These are phyloP conservation scores for Drechslerella dactyloides DNA, from an alignment of 2,329 filamentous ascomycete species.

Conservation along the genomic window DNA sequence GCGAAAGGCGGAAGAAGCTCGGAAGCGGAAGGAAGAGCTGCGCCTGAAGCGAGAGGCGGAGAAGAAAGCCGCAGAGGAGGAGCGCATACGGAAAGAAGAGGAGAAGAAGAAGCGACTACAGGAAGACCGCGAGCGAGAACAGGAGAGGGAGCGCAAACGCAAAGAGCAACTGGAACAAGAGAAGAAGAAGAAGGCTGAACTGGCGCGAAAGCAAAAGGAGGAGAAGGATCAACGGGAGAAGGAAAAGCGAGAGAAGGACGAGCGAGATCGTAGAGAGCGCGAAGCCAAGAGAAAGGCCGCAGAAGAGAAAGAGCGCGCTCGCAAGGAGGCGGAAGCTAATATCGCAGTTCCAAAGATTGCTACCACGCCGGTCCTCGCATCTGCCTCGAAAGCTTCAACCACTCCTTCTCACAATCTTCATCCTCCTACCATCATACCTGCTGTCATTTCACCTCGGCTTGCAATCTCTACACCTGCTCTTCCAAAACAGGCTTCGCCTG, in stretches of 20 bases:
- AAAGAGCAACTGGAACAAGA: conserved; percentile 80
- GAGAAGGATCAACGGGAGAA: conserved; percentile 71
- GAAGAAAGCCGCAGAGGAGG: conserved; percentile 88
- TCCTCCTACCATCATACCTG: conserved; percentile 60
- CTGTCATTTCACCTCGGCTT: conserved; percentile 74
- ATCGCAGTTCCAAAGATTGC: conserved; percentile 61
- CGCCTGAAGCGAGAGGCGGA: conserved; percentile 89
- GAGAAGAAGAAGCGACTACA: conserved; percentile 79
- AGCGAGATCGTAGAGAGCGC: conserved; percentile 69
- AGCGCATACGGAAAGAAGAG: conserved; percentile 80
- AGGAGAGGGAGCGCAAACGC: conserved; percentile 81
- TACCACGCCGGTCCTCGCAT: conserved; percentile 66
- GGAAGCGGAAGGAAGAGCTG: conserved; percentile 83
- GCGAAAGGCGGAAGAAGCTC: conserved; percentile 79
- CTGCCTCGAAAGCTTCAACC: conserved; percentile 56
- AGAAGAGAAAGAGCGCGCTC: conserved; percentile 63
- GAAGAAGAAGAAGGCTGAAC: conserved; percentile 83
- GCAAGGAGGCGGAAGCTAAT: conserved; percentile 65
- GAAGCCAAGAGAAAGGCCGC: conserved; percentile 58
- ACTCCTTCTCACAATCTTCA: conserved; percentile 64
- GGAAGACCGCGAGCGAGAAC: conserved; percentile 84
- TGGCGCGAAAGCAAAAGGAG: conserved; percentile 79
- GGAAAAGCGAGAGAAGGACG: conserved; percentile 66
- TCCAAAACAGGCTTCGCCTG: conserved; percentile 77
- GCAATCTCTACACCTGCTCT: conserved; percentile 78